Evolutionary conservation across 805 yeast genomes (phyloP).

Genomic region (Barnettozyma botsteinii): DNA sequence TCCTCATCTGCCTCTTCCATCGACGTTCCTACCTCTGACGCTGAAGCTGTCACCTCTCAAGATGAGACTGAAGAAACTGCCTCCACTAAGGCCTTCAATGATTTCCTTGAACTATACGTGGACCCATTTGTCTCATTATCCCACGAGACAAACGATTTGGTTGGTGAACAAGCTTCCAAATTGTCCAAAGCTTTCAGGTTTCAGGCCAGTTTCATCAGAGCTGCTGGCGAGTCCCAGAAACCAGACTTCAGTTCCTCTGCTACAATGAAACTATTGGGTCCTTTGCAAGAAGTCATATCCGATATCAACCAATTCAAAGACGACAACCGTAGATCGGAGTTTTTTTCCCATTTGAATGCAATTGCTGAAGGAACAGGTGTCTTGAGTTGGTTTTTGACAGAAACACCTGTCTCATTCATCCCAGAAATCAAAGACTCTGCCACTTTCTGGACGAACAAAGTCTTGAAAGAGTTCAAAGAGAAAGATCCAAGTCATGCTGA

Average conservation of each 20-base stretch:
- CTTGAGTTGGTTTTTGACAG: slow-evolving; percentile 82
- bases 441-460: slow-evolving; percentile 90
- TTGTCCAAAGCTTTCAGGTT: slow-evolving; percentile 48
- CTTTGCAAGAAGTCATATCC: slow-evolving; percentile 58
- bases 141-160: slow-evolving; percentile 46
- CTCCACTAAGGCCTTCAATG: slow-evolving; percentile 48
- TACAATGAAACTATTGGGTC: slow-evolving; percentile 53
- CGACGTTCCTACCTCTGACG: neutral
- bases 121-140: slow-evolving; percentile 56
- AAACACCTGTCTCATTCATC: slow-evolving; percentile 68
- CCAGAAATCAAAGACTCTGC: slow-evolving; percentile 87
- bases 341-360: slow-evolving; percentile 68
- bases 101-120: slow-evolving; percentile 45
- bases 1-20: slow-evolving; percentile 1
- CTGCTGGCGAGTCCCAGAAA: slow-evolving; percentile 56
- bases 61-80: slow-evolving; percentile 22
- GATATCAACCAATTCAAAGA: slow-evolving; percentile 65
- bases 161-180: slow-evolving; percentile 48
- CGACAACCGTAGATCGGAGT: slow-evolving; percentile 59
- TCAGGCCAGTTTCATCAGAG: slow-evolving; percentile 53
- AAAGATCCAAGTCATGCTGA: slow-evolving; percentile 61
- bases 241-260: slow-evolving; percentile 54
- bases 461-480: slow-evolving; percentile 78
- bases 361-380: slow-evolving; percentile 87
- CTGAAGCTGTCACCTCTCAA: slow-evolving; percentile 3